Evolutionary conservation across 192 early-diverging fungal species (phyloP), one percentile per base, ranked within the genome.

Genomic region (Mortierella claussenii): DNA sequence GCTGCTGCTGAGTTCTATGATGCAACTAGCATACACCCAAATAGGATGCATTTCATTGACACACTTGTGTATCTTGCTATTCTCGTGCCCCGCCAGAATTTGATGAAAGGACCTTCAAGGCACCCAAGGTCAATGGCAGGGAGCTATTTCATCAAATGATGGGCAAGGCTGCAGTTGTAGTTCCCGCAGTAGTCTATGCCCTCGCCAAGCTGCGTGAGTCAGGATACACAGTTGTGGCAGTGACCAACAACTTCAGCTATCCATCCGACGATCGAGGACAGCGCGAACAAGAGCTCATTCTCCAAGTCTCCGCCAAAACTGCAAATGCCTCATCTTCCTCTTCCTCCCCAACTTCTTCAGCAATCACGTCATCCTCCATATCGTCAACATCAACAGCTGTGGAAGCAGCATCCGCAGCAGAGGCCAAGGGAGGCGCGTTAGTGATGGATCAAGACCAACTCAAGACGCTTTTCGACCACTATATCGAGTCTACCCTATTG

Each of bases 161-260:
- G 88, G 26, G 66, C n/a, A 84, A 89, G 57, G 67, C 87, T 7
- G 45, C 67, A 37, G 67, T 66, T 30, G 56, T 82, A 7, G 76
- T 90, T 56, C 68, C 69, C 6, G 36, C 57, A 3, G 74, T 92
- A 27, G 69, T 87, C n/a, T 34, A 68, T 17, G 87, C 87, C 4
- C 79, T 92, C 10, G 66, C 78, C 34, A 36, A 31, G 17, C 62
- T 58, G 51, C 55, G 79, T 57, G 67, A 66, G 18, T 69, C 69
- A 18, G 90, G 88, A 34, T 92, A 86, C 68, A 90, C 79, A 28
- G 76, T 93, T 8, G 93, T 87, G 0, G 95, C 95, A 20, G 80
- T 96, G 74, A 95, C 95, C 3, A 96, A 96, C 67, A 95, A 95
- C 80, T 96, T 91, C 43, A 58, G 71, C 42, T 69, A 79, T 21